Evolutionary conservation across 345 rosid species (phyloP), one percentile per base, ranked within the genome.

Genomic region (Sisymbrium altissimum): DNA sequence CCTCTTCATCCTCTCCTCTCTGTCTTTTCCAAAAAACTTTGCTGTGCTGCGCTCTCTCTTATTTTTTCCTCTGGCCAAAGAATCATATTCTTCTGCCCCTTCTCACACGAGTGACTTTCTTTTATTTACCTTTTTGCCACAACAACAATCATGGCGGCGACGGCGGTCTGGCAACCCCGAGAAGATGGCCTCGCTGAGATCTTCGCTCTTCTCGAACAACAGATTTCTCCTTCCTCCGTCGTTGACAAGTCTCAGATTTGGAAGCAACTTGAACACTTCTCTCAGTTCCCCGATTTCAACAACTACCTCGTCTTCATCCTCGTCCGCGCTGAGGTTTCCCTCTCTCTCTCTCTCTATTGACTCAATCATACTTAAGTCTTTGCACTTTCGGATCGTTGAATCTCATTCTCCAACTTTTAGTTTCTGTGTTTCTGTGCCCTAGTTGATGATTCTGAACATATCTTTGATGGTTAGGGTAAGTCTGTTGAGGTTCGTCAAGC

Each of bases 271-370:
- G 94, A 95, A 10, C 91, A 87, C 86, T 89, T 86, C 79, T 86
- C 91, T 58, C 94, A 92, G 78, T 82, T 87, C 81, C 96, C 98
- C 48, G 99, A 95, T 88, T 92, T 95, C 87, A 95, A 92, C 74
- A 92, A 92, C 82, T 95, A 95, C 71, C 97, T 92, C 62, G 96
- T 83, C 66, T 95, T 92, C 81, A 92, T 90, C 76, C 86, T 95
- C 54, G 86, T 90, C n/a, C 94, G 87, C 39, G 92, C 91, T 39
- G 89, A 92, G 92, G 99, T 95, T 67, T 35, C 60, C 11, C 57
- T 66, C 46, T 46, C 13, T 52, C 10, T 14, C 8, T 4, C 4
- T 6, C 63, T 43, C 25, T 64, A 70, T 71, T 72, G 78, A 67
- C 80, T 77, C 62, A 57, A 15, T 77, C 76, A n/a, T n/a, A n/a